phyloP scores from a whole-genome alignment of 179 eudicot genomes.

The Vitellaria paradoxa region DNA sequence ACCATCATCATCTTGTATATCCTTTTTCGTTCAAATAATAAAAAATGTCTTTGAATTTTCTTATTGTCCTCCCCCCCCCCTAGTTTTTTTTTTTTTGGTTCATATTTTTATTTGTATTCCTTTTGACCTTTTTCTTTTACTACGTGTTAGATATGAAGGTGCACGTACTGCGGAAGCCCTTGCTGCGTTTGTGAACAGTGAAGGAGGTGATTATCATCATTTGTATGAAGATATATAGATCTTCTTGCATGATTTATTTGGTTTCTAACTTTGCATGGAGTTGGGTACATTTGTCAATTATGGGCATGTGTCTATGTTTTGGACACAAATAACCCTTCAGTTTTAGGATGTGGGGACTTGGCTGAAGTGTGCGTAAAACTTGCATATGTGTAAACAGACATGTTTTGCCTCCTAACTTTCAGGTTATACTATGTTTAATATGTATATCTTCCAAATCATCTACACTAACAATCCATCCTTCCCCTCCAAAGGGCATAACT shows the following conservation, averaged over 20 bases:
- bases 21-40: not conserved
- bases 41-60: not conserved
- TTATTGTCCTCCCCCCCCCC: not conserved
- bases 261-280: not conserved
- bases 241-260: not conserved
- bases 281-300: not conserved
- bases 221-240: not conserved
- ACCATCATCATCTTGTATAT: not conserved
- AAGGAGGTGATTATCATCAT: conserved; percentile 60
- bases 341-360: not conserved
- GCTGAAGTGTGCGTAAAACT: not conserved
- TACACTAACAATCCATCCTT: too few relatives aligned
- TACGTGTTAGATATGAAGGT: conserved; percentile 74
- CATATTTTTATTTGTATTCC: not conserved
- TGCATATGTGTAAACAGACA: not conserved
- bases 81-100: not conserved
- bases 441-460: not conserved
- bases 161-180: conserved; percentile 89
- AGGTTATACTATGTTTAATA: not conserved
- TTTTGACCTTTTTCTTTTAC: not conserved
- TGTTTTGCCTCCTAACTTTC: not conserved
- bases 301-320: not conserved
- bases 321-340: not conserved
- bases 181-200: conserved; percentile 68
- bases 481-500: not conserved